These are phyloP conservation scores for Omphalotus guepiniiformis DNA, from an alignment of 768 basidiomycete genomes.

Conservation along the genomic window DNA sequence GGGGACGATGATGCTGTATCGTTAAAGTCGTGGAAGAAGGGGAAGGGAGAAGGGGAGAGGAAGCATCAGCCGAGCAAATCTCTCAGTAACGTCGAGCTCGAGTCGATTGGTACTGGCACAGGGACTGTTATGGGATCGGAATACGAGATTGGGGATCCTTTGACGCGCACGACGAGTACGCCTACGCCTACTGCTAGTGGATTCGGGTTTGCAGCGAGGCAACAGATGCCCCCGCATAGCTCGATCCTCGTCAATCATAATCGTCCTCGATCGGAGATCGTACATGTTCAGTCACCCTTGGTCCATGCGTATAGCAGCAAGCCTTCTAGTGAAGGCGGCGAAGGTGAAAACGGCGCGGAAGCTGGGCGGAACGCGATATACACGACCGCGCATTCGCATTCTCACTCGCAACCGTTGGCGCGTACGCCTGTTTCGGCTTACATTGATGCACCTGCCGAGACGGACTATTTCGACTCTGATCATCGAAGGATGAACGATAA, in stretches of 20 bases:
- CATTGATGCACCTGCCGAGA: background rate
- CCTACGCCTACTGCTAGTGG: too few species aligned
- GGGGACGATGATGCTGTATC: background rate
- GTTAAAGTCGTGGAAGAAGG: background rate
- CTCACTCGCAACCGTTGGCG: background rate
- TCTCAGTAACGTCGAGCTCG: background rate
- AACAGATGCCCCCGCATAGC: too few species aligned
- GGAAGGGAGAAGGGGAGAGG: background rate
- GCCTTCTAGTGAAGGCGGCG: too few species aligned
- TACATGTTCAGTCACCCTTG: too few species aligned
- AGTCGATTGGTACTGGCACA: background rate
- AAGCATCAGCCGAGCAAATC: conserved; percentile 2
- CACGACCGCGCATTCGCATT: too few species aligned
- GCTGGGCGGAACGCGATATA: background rate
- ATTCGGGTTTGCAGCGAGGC: too few species aligned
- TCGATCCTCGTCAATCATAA: too few species aligned
- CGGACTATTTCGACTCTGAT: conserved; percentile 4
- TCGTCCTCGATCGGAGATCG: too few species aligned
- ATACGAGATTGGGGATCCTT: too few species aligned
- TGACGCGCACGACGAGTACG: too few species aligned
- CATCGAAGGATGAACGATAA: background rate
- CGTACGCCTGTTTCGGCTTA: conserved; percentile 1
- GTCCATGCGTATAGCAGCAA: too few species aligned
- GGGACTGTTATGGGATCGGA: background rate
- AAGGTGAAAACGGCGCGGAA: background rate